Evolutionary conservation across 1,139 yeast species (phyloP).

Genomic region (Geotrichum klebahnii): DNA sequence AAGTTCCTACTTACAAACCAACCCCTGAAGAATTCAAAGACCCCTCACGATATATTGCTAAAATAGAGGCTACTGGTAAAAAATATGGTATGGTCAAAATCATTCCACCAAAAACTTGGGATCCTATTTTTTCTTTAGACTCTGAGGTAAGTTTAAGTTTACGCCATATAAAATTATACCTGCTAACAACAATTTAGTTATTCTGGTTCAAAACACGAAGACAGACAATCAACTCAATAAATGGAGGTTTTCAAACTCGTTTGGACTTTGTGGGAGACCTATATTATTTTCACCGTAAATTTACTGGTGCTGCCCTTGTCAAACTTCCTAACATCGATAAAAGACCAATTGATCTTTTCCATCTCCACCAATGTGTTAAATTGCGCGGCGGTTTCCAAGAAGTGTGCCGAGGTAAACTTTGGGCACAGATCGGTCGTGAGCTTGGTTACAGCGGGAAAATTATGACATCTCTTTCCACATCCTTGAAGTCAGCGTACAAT

Average conservation of each 20-base stretch:
- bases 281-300: conserved; percentile 38
- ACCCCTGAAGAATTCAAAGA: conserved; percentile 47
- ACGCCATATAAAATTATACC: conserved; percentile 22
- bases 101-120: conserved; percentile 49
- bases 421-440: conserved; percentile 59
- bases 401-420: conserved; percentile 43
- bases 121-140: conserved; percentile 45
- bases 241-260: conserved; percentile 32
- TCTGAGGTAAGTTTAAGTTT: conserved; percentile 40
- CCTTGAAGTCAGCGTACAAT: conserved; percentile 53
- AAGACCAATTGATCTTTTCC: conserved; percentile 41
- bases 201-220: conserved; percentile 52
- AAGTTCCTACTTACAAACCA: conserved; percentile 51
- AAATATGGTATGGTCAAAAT: conserved; percentile 71
- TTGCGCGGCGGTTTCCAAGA: conserved; percentile 40
- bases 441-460: conserved; percentile 68
- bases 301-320: conserved; percentile 29
- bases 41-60: conserved; percentile 47
- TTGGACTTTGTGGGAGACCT: conserved; percentile 35
- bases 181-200: conserved; percentile 23
- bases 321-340: conserved; percentile 40
- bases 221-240: conserved; percentile 46
- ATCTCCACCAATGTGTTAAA: conserved; percentile 38
- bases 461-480: conserved; percentile 66
- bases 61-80: conserved; percentile 46